Base-by-base conservation (phyloP, 2,329 filamentous ascomycete genomes). In the Chaetomium sp. region DNA sequence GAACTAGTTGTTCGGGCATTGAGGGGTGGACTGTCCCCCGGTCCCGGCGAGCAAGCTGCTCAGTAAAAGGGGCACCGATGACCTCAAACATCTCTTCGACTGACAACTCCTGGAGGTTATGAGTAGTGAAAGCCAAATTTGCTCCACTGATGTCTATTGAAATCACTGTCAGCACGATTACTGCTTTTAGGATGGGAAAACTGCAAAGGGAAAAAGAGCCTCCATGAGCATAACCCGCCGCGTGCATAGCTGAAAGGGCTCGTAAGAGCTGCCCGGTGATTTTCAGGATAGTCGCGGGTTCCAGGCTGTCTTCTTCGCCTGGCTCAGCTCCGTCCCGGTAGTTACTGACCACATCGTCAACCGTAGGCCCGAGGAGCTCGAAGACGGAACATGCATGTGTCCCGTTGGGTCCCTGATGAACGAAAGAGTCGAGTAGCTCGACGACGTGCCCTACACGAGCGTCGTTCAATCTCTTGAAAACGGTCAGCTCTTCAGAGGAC, bases 181-280 rank as follows among this genome's bases (percentile, higher is more conserved):
- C 42, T 33, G 9, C 1, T 14, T 5, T 12, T 8, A 5, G 1
- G 2, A 1, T 5, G 6, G 12, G 14, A 35, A 19, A 14, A 14
- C 3, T 1, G 36, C 19, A 2, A n/a, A 27, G 14, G 9, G 8
- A 19, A 37, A 19, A 42, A 42, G n/a, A 34, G 47, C 51, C 51
- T 41, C 51, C 51, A n/a, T 53, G 51, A 27, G 51, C 51, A 42
- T 53, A 53, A 37, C 51, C 51, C 1, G 51, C 51, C n/a, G 27
- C 12, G 32, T 53, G 51, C 8, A 53, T 34, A 6, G 51, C 36
- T n/a, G 43, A 32, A 1, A 53, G 36, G 4, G 36, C 10, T 36
- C 42, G 27, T 9, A 53, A n/a, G 36, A 53, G 36, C 43, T 36
- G 51, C 43, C 43, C 35, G 1, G 51, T 47, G 32, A 53, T 47